Evolutionary conservation across 2,329 filamentous ascomycete genomes (phyloP).

Genomic region (Pseudocercospora musae): DNA sequence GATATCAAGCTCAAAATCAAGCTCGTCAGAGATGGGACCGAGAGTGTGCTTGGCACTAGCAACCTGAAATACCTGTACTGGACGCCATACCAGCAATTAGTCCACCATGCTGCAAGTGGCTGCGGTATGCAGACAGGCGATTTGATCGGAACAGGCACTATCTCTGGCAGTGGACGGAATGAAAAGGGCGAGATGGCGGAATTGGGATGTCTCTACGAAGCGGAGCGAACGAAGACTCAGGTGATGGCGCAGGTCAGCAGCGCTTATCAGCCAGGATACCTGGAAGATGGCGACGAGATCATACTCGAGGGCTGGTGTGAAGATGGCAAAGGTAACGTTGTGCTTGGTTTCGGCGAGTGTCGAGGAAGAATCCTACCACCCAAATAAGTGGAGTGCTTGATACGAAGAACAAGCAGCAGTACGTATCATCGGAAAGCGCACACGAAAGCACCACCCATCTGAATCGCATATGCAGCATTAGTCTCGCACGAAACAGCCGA

Average conservation of each 20-base stretch:
- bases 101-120: slow-evolving; percentile 44
- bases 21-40: slow-evolving; percentile 27
- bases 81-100: slow-evolving; percentile 46
- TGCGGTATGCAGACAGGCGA: slow-evolving; percentile 44
- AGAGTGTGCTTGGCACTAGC: slow-evolving; percentile 24
- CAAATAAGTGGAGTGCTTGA: slow-evolving; percentile 4
- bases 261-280: slow-evolving; percentile 36
- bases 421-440: too few relatives aligned
- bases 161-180: slow-evolving; percentile 38
- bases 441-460: not conserved
- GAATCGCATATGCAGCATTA: not conserved
- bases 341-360: slow-evolving; percentile 33
- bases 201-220: slow-evolving; percentile 44
- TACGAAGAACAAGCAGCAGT: not conserved
- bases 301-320: slow-evolving; percentile 35
- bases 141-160: slow-evolving; percentile 45
- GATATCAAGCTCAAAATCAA: slow-evolving; percentile 34
- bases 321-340: slow-evolving; percentile 22
- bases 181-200: slow-evolving; percentile 34
- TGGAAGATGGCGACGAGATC: slow-evolving; percentile 42
- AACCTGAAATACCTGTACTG: slow-evolving; percentile 43
- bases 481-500: not conserved
- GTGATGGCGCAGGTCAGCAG: slow-evolving; percentile 35
- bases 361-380: slow-evolving; percentile 27
- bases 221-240: slow-evolving; percentile 31